phyloP scores from a whole-genome alignment of 2,329 filamentous ascomycete genomes.

The Alternaria atra region DNA sequence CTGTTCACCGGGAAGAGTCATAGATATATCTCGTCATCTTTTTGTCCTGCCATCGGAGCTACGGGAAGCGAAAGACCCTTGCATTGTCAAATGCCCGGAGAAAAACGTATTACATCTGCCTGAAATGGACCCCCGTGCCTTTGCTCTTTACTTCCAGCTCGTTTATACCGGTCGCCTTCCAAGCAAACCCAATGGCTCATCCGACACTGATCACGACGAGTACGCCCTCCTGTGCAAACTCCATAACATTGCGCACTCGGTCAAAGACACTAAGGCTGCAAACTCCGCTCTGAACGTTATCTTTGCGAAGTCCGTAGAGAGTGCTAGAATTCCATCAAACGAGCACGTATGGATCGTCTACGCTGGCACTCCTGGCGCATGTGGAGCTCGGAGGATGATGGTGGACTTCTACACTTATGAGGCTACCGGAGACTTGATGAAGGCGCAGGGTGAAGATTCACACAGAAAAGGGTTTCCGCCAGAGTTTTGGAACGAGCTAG shows the following conservation, averaged over 20 bases:
- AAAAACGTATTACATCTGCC: not conserved
- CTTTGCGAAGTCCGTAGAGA: too few relatives aligned
- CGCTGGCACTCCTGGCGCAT: not conserved
- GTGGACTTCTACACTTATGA: not conserved
- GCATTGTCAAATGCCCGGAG: not conserved
- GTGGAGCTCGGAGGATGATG: not conserved
- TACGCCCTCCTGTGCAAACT: too few relatives aligned
- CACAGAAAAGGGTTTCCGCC: not conserved
- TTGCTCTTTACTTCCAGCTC: not conserved
- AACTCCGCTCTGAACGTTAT: too few relatives aligned
- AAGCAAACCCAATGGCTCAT: not conserved
- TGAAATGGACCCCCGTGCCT: not conserved
- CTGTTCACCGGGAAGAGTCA: too few relatives aligned
- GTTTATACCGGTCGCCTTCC: not conserved
- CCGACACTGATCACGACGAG: too few relatives aligned
- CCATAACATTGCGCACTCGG: too few relatives aligned
- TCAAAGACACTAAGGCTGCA: too few relatives aligned
- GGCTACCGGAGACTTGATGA: not conserved
- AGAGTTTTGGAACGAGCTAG: not conserved
- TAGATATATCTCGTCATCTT: too few relatives aligned
- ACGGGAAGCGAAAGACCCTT: too few relatives aligned
- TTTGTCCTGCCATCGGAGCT: too few relatives aligned
- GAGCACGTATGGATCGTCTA: conserved; percentile 1
- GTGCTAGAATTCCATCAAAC: not conserved
- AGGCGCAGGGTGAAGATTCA: not conserved